These are phyloP conservation scores for Penicillium frequentans DNA, from an alignment of 2,329 filamentous ascomycete genomes.

Conservation along the genomic window DNA sequence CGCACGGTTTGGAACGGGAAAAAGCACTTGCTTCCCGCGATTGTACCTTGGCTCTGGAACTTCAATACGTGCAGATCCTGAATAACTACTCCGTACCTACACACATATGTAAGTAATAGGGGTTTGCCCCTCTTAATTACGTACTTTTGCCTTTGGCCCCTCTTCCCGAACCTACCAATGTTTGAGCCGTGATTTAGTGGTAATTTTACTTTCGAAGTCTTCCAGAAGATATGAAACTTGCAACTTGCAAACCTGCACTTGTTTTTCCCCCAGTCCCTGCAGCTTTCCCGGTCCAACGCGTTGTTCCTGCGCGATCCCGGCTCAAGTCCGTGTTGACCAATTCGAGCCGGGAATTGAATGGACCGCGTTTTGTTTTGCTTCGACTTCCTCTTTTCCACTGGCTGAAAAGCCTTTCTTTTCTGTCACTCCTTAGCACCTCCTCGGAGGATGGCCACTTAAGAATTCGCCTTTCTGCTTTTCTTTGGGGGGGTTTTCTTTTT, in stretches of 20 bases:
- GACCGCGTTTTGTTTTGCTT: slow-evolving; percentile 19
- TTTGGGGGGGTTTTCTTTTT: not conserved
- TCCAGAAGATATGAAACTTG: slow-evolving; percentile 26
- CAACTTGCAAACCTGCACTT: slow-evolving; percentile 2
- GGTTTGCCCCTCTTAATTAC: not conserved
- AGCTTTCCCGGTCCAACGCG: slow-evolving; percentile 28
- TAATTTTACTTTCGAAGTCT: slow-evolving; percentile 13
- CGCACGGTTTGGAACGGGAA: slow-evolving; percentile 13
- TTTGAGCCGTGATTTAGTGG: slow-evolving; percentile 17
- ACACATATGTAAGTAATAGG: not conserved
- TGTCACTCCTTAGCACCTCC: slow-evolving; percentile 10
- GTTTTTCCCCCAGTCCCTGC: slow-evolving; percentile 28
- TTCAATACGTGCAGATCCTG: not conserved
- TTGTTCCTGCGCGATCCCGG: slow-evolving; percentile 25
- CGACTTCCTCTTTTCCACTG: slow-evolving; percentile 19
- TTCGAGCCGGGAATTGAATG: slow-evolving; percentile 16
- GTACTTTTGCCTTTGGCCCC: not conserved
- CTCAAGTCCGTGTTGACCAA: slow-evolving; percentile 13
- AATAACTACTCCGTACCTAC: no score
- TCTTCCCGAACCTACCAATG: not conserved
- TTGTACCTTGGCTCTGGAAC: slow-evolving; percentile 23
- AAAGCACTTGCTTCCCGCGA: slow-evolving; percentile 16
- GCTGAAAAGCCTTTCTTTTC: slow-evolving; percentile 18
- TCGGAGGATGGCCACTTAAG: slow-evolving; percentile 18
- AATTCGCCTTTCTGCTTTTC: slow-evolving; percentile 9